phyloP scores from a whole-genome alignment of 169 alveolate genomes.

The Plasmodium berghei region DNA sequence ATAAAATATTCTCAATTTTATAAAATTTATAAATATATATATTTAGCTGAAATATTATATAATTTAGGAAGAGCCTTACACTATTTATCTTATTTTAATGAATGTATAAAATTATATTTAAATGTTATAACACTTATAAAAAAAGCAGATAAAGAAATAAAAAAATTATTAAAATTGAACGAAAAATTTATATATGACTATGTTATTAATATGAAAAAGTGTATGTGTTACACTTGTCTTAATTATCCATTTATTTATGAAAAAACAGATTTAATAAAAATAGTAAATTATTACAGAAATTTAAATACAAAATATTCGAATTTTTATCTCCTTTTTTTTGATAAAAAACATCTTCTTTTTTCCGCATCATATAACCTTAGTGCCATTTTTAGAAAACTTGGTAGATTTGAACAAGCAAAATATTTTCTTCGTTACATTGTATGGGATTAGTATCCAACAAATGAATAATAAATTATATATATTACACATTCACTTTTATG shows the following conservation, averaged over 20 bases:
- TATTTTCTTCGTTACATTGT: constrained; percentile 17
- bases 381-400: constrained; percentile 44
- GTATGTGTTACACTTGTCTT: constrained; percentile 71
- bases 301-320: constrained; percentile 59
- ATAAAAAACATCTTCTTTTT: constrained; percentile 53
- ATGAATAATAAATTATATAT: neutral
- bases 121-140: constrained; percentile 29
- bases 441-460: constrained; percentile 32
- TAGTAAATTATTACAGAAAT: constrained; percentile 27
- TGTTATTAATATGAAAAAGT: constrained; percentile 71
- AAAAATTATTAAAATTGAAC: constrained; percentile 22
- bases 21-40: constrained; percentile 56
- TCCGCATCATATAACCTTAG: constrained; percentile 70
- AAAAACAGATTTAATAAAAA: constrained; percentile 3
- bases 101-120: constrained; percentile 55
- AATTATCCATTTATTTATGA: neutral
- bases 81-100: constrained; percentile 52
- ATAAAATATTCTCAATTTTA: constrained; percentile 37
- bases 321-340: constrained; percentile 61
- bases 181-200: constrained; percentile 36
- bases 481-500: neutral
- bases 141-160: constrained; percentile 56
- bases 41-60: constrained; percentile 66
- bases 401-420: constrained; percentile 71
- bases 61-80: constrained; percentile 66